phyloP scores from a whole-genome alignment of 345 rosid genomes.

The Arabidopsis thaliana region DNA sequence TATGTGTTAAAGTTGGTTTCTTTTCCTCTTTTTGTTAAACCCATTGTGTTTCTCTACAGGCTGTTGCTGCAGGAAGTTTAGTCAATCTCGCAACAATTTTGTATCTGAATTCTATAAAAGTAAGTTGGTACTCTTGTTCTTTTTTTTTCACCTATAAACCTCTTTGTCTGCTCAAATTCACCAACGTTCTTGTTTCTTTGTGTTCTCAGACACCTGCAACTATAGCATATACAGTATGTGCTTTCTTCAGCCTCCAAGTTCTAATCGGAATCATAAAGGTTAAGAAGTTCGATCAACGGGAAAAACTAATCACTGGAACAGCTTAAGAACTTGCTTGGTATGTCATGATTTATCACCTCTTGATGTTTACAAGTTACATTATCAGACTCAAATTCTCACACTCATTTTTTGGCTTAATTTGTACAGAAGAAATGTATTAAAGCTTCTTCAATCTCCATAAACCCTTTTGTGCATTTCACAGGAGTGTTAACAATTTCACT shows the following conservation, averaged over 20 bases:
- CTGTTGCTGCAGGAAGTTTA: constrained; percentile 95
- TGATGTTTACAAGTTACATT: too few relatives aligned
- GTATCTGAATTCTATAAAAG: constrained; percentile 83
- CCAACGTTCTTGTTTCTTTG: constrained; percentile 23
- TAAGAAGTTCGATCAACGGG: constrained; percentile 79
- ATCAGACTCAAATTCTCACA: constrained; percentile 7
- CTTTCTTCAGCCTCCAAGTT: constrained; percentile 82
- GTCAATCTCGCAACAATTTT: constrained; percentile 90
- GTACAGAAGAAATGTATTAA: constrained; percentile 28
- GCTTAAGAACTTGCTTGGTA: constrained; percentile 55
- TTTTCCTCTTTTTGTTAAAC: constrained; percentile 29
- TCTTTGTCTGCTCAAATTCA: constrained; percentile 2
- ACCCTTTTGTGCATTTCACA: constrained; percentile 14
- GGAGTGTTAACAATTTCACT: not conserved
- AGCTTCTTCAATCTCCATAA: constrained; percentile 28
- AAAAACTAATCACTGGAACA: constrained; percentile 89
- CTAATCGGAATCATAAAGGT: constrained; percentile 81
- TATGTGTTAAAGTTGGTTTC: not conserved
- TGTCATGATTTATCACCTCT: constrained; percentile 13
- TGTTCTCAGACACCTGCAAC: constrained; percentile 72
- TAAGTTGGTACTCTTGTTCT: constrained; percentile 49
- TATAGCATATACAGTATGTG: constrained; percentile 65
- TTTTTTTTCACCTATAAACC: not conserved
- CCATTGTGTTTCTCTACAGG: constrained; percentile 52
- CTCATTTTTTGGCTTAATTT: not conserved